A percentile compares a stretch with the other conserved stretches of the same genome.
phyloP scores from a whole-genome alignment of 2,329 filamentous ascomycete genomes.

The Cytospora paraplurivora region DNA sequence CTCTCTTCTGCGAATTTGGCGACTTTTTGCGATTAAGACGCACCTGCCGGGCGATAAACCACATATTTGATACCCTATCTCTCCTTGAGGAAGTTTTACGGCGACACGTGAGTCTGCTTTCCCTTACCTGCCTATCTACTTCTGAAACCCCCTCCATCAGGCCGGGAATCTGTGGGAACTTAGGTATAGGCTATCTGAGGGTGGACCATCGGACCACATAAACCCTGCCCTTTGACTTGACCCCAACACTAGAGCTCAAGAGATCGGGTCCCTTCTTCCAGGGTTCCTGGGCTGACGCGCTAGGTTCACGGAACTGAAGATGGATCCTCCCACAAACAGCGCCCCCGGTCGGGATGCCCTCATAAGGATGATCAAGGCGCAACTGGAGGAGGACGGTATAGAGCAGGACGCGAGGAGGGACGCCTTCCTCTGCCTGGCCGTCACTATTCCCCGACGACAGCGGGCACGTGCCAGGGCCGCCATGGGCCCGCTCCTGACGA shows the following conservation, averaged over 20 bases:
- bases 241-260: neutral
- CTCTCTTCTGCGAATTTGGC: conserved; percentile 19
- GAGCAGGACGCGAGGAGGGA: conserved; percentile 26
- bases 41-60: conserved; percentile 17
- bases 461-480: conserved; percentile 21
- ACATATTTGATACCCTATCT: conserved; percentile 10
- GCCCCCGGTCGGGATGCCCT: conserved; percentile 20
- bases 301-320: conserved; percentile 21
- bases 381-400: conserved; percentile 21
- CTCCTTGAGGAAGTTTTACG: conserved; percentile 19
- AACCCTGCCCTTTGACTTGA: neutral
- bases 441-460: conserved; percentile 25
- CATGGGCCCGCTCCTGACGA: conserved; percentile 22
- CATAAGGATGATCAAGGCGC: conserved; percentile 24
- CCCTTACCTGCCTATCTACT: neutral
- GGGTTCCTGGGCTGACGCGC: conserved; percentile 1
- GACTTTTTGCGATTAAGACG: conserved; percentile 22
- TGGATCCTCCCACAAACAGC: conserved; percentile 26
- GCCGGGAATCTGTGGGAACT: neutral
- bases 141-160: neutral
- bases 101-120: conserved; percentile 21
- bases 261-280: neutral
- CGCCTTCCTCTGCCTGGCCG: conserved; percentile 28
- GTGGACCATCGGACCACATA: neutral
- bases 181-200: too few relatives aligned